phyloP scores from a whole-genome alignment of 1,139 yeast species.

The Barnettozyma hawaiiensis region DNA sequence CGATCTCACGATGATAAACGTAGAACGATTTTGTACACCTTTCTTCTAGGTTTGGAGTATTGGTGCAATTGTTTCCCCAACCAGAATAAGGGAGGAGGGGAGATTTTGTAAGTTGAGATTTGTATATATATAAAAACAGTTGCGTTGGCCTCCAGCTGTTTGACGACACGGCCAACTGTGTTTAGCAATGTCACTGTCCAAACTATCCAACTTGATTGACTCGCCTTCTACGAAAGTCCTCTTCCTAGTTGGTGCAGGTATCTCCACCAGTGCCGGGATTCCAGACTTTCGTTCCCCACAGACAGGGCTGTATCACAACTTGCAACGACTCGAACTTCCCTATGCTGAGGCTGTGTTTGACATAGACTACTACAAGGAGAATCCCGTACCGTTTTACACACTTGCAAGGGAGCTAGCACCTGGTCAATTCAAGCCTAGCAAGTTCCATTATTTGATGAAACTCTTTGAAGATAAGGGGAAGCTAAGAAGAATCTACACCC shows the following conservation, averaged over 20 bases:
- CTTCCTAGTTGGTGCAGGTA: constrained; percentile 78
- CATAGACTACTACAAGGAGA: constrained; percentile 66
- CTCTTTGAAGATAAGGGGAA: constrained; percentile 58
- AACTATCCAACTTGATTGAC: constrained; percentile 21
- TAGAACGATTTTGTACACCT: background rate
- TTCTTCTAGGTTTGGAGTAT: background rate
- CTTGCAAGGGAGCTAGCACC: constrained; percentile 84
- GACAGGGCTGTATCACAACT: constrained; percentile 83
- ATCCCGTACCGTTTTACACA: constrained; percentile 80
- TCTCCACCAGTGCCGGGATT: constrained; percentile 87
- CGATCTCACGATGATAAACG: background rate
- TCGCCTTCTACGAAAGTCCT: constrained; percentile 29
- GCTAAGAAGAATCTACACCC: constrained; percentile 74
- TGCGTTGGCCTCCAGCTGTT: too few species aligned
- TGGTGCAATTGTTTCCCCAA: background rate
- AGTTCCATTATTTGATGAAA: constrained; percentile 67
- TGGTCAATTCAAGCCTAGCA: constrained; percentile 78
- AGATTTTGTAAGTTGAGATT: background rate
- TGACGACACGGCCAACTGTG: too few species aligned
- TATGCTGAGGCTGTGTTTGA: constrained; percentile 96
- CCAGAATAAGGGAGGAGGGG: background rate
- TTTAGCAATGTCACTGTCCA: constrained; percentile 13
- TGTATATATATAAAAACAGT: too few species aligned
- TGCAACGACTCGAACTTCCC: constrained; percentile 70
- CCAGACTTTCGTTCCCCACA: constrained; percentile 93